Evolutionary conservation across 495 filamentous ascomycete species (phyloP), one percentile per base, ranked within the genome.

Genomic region (Achaetomiella virescens): DNA sequence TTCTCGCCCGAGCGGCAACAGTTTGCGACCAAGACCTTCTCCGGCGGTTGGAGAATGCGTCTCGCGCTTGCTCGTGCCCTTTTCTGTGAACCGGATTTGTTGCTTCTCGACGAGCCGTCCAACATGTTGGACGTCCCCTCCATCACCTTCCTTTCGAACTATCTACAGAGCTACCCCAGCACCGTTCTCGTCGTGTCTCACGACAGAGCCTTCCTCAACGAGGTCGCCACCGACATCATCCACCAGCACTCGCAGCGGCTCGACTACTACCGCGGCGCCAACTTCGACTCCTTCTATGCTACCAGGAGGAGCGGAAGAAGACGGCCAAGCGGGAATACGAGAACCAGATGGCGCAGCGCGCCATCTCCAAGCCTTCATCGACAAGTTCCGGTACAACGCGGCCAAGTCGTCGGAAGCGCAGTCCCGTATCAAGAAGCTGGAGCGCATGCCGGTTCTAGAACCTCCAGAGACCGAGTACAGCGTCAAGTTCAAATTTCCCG

Each of bases 61-160:
- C 76, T 99, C 51, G 93, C 93, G 7, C 77, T 99, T 38, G 93
- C 93, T 6, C 80, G 93, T 78, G 93, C 93, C 10, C 80, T 99
- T 36, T 99, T 99, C 79, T 99, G 93, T 76, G 95, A 99, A 70
- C 93, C 93, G 33, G 93, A 99, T 73, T 75, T 99, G 21, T 78
- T 99, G 58, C 81, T 99, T 63, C 90, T 98, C 66, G 93, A 98
- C 74, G 92, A 98, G 83, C 93, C 93, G 67, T 97, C 95, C 47
- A 99, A 99, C 84, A 99, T 99, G 93, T 91, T 99, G 90, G 93
- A 99, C 72, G 93, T 97, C 58, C 95, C 93, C 7, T 97, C 95
- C n/a, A 97, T 97, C 62, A 96, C 93, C 48, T 99, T 97, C 84
- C 80, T 99, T 66, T 88, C 93, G 14, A 96, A 89, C 65, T 99